phyloP scores from a whole-genome alignment of 768 basidiomycete species.

The Melanogaster broomeanus region DNA sequence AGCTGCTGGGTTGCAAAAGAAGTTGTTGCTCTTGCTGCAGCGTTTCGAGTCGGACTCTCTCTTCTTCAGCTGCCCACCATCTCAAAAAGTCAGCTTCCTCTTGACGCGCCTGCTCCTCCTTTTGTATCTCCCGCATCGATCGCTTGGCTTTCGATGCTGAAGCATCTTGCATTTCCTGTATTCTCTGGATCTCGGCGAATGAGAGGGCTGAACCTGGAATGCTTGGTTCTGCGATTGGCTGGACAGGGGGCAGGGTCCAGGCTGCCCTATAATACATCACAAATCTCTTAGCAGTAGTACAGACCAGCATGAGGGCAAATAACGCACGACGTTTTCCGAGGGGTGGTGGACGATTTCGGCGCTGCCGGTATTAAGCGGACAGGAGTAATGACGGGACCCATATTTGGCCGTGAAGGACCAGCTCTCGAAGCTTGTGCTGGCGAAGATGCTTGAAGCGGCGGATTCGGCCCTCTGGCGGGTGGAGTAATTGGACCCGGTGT shows the following conservation, averaged over 20 bases:
- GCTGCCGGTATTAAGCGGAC: constrained; percentile 43
- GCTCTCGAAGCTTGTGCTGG: constrained; percentile 25
- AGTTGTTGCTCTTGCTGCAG: constrained; percentile 2
- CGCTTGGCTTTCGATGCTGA: constrained; percentile 50
- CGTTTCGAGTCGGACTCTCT: constrained; percentile 58
- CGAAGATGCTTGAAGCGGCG: constrained; percentile 17
- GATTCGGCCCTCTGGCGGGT: neutral
- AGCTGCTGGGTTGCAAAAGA: neutral
- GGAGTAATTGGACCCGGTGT: neutral
- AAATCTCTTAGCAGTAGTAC: neutral
- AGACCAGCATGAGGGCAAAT: neutral
- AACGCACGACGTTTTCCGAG: constrained; percentile 54
- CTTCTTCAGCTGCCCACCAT: constrained; percentile 91
- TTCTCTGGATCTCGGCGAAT: constrained; percentile 81
- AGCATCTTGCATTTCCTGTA: constrained; percentile 60
- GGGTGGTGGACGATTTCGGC: constrained; percentile 25
- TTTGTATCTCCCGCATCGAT: constrained; percentile 81
- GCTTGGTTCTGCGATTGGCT: constrained; percentile 42
- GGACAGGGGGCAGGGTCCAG: constrained; percentile 62
- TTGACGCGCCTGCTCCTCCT: constrained; percentile 69
- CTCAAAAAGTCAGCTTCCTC: constrained; percentile 79
- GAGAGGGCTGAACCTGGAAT: constrained; percentile 46
- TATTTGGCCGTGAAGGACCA: constrained; percentile 26
- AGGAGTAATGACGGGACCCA: constrained; percentile 71
- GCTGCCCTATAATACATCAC: constrained; percentile 40